phyloP scores from a whole-genome alignment of 306 rosid genomes.

The Hylodesmum podocarpum region DNA sequence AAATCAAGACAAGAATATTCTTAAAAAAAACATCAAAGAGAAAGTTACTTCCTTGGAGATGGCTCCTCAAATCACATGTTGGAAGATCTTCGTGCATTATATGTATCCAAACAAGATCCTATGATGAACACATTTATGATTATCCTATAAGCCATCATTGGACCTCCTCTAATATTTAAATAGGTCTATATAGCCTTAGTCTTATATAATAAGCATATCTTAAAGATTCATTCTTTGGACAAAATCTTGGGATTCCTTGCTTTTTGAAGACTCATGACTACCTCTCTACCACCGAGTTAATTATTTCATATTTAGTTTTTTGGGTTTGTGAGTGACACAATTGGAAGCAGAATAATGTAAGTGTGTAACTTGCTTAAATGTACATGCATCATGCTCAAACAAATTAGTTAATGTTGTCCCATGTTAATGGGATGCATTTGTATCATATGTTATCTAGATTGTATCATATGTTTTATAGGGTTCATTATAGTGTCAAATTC shows the following conservation, averaged over 20 bases:
- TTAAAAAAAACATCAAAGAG: background rate
- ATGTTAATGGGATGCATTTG: background rate
- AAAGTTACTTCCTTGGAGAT: constrained; percentile 29
- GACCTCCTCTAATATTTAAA: constrained; percentile 35
- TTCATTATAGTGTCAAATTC: too few species aligned
- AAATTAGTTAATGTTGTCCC: constrained; percentile 34
- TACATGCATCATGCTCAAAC: constrained; percentile 20
- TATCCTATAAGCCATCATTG: constrained; percentile 48
- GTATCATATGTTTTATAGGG: too few species aligned
- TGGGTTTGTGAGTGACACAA: background rate
- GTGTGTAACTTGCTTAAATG: constrained; percentile 15
- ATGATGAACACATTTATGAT: constrained; percentile 33
- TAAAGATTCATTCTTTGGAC: constrained; percentile 32
- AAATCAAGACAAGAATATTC: constrained; percentile 12
- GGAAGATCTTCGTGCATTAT: constrained; percentile 39
- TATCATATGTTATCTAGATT: background rate
- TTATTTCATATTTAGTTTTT: background rate
- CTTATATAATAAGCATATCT: constrained; percentile 36
- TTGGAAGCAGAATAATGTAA: background rate
- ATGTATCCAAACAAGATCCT: constrained; percentile 42
- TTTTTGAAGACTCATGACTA: constrained; percentile 34
- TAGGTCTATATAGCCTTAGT: constrained; percentile 25
- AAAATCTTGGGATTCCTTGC: constrained; percentile 39
- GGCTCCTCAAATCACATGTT: constrained; percentile 35
- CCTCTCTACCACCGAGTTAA: constrained; percentile 32